Evolutionary conservation across 1,139 yeast genomes (phyloP).

Genomic region (Suhomyces chickasaworum): DNA sequence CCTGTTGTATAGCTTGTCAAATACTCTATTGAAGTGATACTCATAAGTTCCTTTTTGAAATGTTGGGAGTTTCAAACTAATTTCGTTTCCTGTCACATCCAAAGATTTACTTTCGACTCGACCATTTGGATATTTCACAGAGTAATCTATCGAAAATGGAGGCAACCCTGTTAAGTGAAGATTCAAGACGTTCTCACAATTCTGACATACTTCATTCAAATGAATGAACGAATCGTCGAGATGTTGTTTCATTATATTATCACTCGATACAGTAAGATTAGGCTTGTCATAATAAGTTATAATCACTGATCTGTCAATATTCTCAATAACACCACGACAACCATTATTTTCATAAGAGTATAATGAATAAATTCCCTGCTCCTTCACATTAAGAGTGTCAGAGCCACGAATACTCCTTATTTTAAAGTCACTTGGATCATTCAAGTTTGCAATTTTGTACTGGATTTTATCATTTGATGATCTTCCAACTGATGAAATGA

Average conservation of each 20-base stretch:
- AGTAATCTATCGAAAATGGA: conserved; percentile 76
- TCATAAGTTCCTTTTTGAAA: conserved; percentile 56
- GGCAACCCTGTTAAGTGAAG: conserved; percentile 54
- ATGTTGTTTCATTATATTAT: conserved; percentile 24
- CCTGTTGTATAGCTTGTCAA: conserved; percentile 65
- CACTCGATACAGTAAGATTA: conserved; percentile 28
- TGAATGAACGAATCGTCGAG: conserved; percentile 20
- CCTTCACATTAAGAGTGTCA: conserved; percentile 44
- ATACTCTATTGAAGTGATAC: conserved; percentile 62
- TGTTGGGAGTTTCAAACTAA: conserved; percentile 37
- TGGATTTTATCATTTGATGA: conserved; percentile 29
- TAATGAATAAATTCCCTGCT: conserved; percentile 67
- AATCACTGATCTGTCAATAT: conserved; percentile 34
- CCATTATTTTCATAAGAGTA: conserved; percentile 61
- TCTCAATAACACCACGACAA: conserved; percentile 62
- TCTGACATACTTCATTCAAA: conserved; percentile 39
- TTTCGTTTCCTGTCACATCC: conserved; percentile 29
- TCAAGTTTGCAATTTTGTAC: conserved; percentile 25
- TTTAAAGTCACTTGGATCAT: conserved; percentile 25
- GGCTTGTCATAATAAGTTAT: conserved; percentile 65
- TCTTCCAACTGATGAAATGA: conserved; percentile 33
- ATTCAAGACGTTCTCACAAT: conserved; percentile 27
- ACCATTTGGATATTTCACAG: conserved; percentile 63
- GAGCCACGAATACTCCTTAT: conserved; percentile 31
- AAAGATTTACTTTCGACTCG: conserved; percentile 36